A percentile compares a stretch with the other conserved stretches of the same genome.
Conservation (phyloP, 805 yeast species). For the Spathaspora passalidarum region DNA sequence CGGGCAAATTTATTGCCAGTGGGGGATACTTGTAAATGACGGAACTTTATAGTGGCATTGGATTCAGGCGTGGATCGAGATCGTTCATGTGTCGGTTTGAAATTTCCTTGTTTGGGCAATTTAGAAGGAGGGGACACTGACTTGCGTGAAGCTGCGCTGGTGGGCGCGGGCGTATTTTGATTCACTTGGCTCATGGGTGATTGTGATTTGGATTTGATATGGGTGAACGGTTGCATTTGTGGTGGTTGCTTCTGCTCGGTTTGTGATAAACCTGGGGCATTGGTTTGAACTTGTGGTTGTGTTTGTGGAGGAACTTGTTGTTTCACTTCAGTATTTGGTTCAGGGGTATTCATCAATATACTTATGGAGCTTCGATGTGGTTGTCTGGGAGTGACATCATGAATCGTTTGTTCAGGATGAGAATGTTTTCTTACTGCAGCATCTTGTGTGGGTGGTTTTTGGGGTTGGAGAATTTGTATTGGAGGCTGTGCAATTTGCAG, state of each 20-base stretch:
- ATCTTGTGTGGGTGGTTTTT: not conserved
- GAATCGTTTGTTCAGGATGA: not conserved
- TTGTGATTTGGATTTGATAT: not conserved
- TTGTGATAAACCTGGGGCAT: too few species aligned
- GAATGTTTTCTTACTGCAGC: not conserved
- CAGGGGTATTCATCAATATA: constrained; percentile 8
- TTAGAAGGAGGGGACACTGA: constrained; percentile 5
- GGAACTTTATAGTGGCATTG: not conserved
- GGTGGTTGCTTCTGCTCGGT: not conserved
- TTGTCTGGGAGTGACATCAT: not conserved
- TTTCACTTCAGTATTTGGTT: constrained; percentile 1
- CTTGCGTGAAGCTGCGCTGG: not conserved
- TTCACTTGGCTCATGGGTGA: not conserved
- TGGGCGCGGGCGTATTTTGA: not conserved
- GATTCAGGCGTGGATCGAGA: constrained; percentile 20
- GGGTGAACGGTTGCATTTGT: not conserved
- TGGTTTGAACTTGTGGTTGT: not conserved
- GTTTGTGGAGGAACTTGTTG: not conserved
- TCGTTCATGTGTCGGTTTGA: constrained; percentile 17
- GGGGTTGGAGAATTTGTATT: constrained; percentile 1
- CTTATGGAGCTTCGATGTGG: constrained; percentile 8
- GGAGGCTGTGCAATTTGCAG: constrained; percentile 1
- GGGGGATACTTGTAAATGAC: constrained; percentile 1
- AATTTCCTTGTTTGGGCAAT: constrained; percentile 6
- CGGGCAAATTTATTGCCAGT: constrained; percentile 12